These are phyloP conservation scores for Metschnikowia arizonensis DNA, from an alignment of 805 yeast species.

Conservation along the genomic window DNA sequence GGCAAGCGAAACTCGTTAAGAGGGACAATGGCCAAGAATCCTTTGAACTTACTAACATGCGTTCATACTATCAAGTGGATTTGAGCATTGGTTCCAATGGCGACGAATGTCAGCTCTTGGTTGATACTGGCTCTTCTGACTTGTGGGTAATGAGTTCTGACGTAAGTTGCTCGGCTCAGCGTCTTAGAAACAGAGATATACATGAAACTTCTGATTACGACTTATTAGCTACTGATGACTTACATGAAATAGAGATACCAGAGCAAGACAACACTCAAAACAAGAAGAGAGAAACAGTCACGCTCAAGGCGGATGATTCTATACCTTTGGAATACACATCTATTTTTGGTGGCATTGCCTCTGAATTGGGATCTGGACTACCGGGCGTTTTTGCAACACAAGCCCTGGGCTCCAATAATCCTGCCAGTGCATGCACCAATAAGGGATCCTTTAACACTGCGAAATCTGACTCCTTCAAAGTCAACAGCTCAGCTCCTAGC, in stretches of 20 bases:
- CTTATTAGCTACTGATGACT: not conserved
- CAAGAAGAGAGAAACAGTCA: not conserved
- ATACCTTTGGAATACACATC: not conserved
- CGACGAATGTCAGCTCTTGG: conserved; percentile 27
- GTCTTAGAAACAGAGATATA: not conserved
- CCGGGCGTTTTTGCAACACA: not conserved
- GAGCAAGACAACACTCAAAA: not conserved
- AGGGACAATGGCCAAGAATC: conserved; percentile 7
- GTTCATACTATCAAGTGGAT: conserved; percentile 13
- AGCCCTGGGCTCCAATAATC: not conserved
- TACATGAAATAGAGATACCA: not conserved
- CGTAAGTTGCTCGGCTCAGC: not conserved
- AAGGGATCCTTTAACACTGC: conserved; percentile 48
- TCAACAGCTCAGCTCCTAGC: conserved; percentile 37
- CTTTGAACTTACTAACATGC: conserved; percentile 9
- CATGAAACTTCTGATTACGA: conserved; percentile 3
- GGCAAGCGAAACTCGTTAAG: conserved; percentile 4
- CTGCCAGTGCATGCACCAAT: conserved; percentile 37
- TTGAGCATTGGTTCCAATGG: conserved; percentile 14
- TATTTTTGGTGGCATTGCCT: not conserved
- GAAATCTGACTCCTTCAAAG: conserved; percentile 35
- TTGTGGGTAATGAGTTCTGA: conserved; percentile 37
- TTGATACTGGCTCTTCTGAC: conserved; percentile 44
- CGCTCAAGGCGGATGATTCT: not conserved
- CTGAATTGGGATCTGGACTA: not conserved